These are phyloP conservation scores for Cadophora sp. DNA, from an alignment of 2,329 filamentous ascomycete genomes.

Conservation along the genomic window DNA sequence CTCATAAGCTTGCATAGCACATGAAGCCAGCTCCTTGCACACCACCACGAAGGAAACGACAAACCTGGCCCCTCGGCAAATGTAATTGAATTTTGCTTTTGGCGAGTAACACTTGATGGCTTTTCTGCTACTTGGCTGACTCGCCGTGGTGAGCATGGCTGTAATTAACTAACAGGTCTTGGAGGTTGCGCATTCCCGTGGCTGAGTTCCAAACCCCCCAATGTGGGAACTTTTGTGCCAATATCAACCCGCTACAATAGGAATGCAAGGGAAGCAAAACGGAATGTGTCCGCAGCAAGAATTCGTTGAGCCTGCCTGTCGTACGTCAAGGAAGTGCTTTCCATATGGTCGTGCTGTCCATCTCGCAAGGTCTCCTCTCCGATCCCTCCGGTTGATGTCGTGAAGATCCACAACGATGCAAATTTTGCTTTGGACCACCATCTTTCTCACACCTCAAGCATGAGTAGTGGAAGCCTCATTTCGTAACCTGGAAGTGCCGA, in stretches of 20 bases:
- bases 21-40: neutral
- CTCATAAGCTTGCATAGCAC: slow-evolving; percentile 23
- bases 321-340: neutral
- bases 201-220: slow-evolving; percentile 33
- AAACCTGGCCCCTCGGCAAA: slow-evolving; percentile 1
- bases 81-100: slow-evolving; percentile 25
- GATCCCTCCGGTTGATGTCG: slow-evolving; percentile 5
- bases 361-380: neutral
- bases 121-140: slow-evolving; percentile 21
- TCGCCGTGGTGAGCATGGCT: slow-evolving; percentile 15
- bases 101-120: slow-evolving; percentile 20
- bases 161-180: neutral
- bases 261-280: neutral
- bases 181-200: slow-evolving; percentile 29
- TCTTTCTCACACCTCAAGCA: neutral
- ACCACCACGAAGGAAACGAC: slow-evolving; percentile 1
- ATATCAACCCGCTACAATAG: neutral
- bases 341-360: neutral
- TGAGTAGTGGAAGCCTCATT: slow-evolving; percentile 6
- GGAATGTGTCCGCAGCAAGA: neutral
- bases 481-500: neutral
- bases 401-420: slow-evolving; percentile 13
- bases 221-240: slow-evolving; percentile 4
- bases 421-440: slow-evolving; percentile 1
- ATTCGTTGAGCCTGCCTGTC: slow-evolving; percentile 2